phyloP scores from a whole-genome alignment of 768 basidiomycete species.

The Xanthoconium purpureum region DNA sequence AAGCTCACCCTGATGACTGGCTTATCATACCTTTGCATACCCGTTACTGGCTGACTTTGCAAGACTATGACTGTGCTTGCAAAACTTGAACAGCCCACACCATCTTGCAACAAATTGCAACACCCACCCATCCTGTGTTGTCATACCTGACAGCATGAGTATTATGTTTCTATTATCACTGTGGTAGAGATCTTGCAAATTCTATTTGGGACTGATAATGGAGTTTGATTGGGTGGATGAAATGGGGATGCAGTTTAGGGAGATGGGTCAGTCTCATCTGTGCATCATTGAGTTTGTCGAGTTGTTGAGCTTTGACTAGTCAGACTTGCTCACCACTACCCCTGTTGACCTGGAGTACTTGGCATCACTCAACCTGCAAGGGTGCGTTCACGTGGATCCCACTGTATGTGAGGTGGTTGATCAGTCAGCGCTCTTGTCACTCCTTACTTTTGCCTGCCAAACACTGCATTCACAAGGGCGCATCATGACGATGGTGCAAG shows the following conservation, averaged over 20 bases:
- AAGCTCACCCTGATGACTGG: too few relatives aligned
- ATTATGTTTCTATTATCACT: too few relatives aligned
- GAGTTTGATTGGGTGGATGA: constrained; percentile 39
- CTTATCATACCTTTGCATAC: too few relatives aligned
- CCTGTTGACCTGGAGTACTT: constrained; percentile 64
- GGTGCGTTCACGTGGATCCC: constrained; percentile 65
- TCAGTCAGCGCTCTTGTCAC: constrained; percentile 60
- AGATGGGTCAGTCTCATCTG: constrained; percentile 78
- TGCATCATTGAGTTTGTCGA: constrained; percentile 86
- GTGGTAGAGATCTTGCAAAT: constrained; percentile 75
- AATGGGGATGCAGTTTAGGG: constrained; percentile 46
- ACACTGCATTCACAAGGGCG: constrained; percentile 65
- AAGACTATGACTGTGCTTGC: too few relatives aligned
- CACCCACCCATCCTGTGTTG: too few relatives aligned
- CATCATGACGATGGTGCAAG: constrained; percentile 58
- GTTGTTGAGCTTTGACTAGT: constrained; percentile 86
- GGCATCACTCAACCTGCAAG: constrained; percentile 59
- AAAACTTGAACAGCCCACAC: too few relatives aligned
- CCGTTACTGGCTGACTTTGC: too few relatives aligned
- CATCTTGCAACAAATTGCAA: too few relatives aligned
- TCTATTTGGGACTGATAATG: constrained; percentile 67
- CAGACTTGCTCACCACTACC: constrained; percentile 62
- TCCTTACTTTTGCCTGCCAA: constrained; percentile 62
- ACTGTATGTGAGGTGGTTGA: constrained; percentile 84
- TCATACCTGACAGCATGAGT: too few relatives aligned